Conservation (phyloP, 495 filamentous ascomycete species). For the Delitschia confertaspora region DNA sequence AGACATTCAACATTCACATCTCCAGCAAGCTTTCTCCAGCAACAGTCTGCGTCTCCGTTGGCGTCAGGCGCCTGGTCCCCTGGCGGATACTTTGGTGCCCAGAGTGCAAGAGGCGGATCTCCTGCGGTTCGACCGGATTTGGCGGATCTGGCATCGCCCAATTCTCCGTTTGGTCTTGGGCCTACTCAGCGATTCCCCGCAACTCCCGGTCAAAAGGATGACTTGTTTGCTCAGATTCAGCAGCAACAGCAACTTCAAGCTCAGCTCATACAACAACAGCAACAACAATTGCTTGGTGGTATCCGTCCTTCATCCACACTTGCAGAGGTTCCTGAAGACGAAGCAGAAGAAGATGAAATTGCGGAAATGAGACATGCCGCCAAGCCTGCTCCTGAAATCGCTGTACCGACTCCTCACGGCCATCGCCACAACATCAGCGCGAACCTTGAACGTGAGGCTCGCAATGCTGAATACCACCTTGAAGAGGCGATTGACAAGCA, state of each 20-base stretch:
- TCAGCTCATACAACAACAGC: conserved; percentile 45
- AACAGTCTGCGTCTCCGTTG: conserved; percentile 28
- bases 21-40: conserved; percentile 25
- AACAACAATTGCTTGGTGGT: conserved; percentile 36
- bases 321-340: conserved; percentile 46
- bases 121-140: conserved; percentile 37
- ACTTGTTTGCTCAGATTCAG: conserved; percentile 37
- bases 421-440: conserved; percentile 59
- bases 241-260: conserved; percentile 48
- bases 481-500: conserved; percentile 64
- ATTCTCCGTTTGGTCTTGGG: conserved; percentile 25
- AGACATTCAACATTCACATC: conserved; percentile 35
- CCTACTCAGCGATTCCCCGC: conserved; percentile 26
- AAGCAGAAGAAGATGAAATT: conserved; percentile 39
- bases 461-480: conserved; percentile 75
- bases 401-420: conserved; percentile 55
- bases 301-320: conserved; percentile 44
- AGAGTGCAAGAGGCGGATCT: conserved; percentile 48
- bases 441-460: conserved; percentile 74
- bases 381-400: conserved; percentile 47
- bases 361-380: conserved; percentile 26
- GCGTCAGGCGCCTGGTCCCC: conserved; percentile 41
- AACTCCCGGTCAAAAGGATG: conserved; percentile 28
- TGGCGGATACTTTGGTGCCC: conserved; percentile 45
- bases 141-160: conserved; percentile 18